Evolutionary conservation across 176 grass and related monocot species (phyloP).

Genomic region (Paspalum vaginatum): DNA sequence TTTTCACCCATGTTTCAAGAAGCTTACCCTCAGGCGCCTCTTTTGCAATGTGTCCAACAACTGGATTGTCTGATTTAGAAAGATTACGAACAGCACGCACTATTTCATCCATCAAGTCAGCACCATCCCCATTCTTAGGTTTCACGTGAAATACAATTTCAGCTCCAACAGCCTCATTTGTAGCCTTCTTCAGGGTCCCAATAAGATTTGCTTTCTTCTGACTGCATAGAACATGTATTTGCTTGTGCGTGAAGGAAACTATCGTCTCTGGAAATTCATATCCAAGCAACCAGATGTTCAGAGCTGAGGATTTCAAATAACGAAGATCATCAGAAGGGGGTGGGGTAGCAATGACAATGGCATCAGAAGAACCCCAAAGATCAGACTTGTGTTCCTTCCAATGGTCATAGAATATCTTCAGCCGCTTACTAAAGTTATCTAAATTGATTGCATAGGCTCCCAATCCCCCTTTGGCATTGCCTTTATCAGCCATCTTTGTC

Average conservation of each 20-base stretch:
- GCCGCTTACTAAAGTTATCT: conserved; percentile 69
- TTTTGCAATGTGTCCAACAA: conserved; percentile 77
- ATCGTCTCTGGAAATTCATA: conserved; percentile 97
- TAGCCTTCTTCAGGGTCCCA: conserved; percentile 66
- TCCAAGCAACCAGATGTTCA: conserved; percentile 84
- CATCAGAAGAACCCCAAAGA: conserved; percentile 72
- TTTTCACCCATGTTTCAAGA: conserved; percentile 77
- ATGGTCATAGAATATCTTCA: conserved; percentile 70
- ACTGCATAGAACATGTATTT: conserved; percentile 82
- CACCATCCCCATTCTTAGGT: conserved; percentile 71
- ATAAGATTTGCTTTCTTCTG: conserved; percentile 81
- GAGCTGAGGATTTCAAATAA: conserved; percentile 79
- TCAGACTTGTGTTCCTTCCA: conserved; percentile 65
- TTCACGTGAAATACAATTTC: conserved; percentile 86
- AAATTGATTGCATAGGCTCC: conserved; percentile 60
- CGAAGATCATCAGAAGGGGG: conserved; percentile 82
- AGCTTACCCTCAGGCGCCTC: conserved; percentile 89
- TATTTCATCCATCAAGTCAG: conserved; percentile 73
- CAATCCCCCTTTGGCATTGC: conserved; percentile 37
- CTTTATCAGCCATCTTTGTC: conserved; percentile 56
- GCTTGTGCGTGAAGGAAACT: conserved; percentile 74
- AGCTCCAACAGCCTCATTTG: conserved; percentile 68
- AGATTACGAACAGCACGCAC: conserved; percentile 53
- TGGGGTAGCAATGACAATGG: conserved; percentile 74
- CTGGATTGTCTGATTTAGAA: conserved; percentile 57